A percentile compares a stretch with the other conserved stretches of the same genome.
These are phyloP conservation scores for Aegilops speltoides DNA, from an alignment of 176 grass and related monocot genomes.

Conservation along the genomic window DNA sequence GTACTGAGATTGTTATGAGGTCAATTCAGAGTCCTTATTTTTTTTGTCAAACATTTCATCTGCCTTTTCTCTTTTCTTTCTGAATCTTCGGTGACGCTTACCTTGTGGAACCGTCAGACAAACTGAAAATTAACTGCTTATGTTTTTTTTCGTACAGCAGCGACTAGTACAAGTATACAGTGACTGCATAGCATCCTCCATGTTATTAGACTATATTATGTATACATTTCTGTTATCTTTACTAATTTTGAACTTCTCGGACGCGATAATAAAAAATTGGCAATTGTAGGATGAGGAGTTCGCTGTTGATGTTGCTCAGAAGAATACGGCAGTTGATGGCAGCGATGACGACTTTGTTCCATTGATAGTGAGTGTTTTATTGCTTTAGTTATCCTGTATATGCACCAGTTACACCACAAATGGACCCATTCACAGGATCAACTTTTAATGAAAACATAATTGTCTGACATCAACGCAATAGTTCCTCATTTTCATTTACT, in stretches of 20 bases:
- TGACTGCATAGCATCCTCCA: neutral
- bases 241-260: neutral
- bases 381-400: neutral
- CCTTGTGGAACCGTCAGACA: no score
- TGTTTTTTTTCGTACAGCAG: neutral
- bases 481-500: neutral
- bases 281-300: constrained; percentile 9
- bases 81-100: neutral
- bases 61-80: neutral
- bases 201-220: neutral
- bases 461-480: neutral
- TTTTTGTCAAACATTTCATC: neutral
- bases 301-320: neutral
- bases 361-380: neutral
- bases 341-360: neutral
- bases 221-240: neutral
- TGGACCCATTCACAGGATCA: neutral
- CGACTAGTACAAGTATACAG: neutral
- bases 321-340: neutral
- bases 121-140: neutral
- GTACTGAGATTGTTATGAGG: neutral
- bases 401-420: neutral
- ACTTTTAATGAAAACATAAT: neutral
- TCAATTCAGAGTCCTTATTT: neutral
- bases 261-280: neutral